A percentile compares a stretch with the other conserved stretches of the same genome.
phyloP scores from a whole-genome alignment of 2,329 filamentous ascomycete genomes.

The Colletotrichum abscissum region DNA sequence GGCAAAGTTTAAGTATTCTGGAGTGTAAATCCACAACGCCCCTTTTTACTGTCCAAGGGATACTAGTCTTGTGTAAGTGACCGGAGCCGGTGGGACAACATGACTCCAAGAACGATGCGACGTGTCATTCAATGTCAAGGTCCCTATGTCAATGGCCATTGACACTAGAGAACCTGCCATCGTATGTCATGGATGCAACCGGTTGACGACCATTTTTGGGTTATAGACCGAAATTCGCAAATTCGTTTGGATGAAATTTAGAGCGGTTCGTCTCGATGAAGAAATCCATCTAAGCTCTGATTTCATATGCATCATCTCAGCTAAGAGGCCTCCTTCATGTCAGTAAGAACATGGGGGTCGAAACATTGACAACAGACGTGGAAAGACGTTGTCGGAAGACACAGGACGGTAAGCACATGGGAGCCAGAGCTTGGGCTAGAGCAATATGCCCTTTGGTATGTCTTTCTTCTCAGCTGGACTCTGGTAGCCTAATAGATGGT shows the following conservation, averaged over 20 bases:
- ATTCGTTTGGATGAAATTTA: not conserved
- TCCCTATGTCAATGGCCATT: too few species aligned
- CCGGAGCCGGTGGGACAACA: not conserved
- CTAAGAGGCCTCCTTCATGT: not conserved
- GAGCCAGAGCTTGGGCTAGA: not conserved
- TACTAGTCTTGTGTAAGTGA: not conserved
- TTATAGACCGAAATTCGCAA: not conserved
- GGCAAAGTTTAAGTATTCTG: not conserved
- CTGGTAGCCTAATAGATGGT: not conserved
- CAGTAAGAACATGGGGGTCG: not conserved
- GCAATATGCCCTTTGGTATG: not conserved
- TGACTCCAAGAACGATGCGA: not conserved
- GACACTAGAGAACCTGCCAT: not conserved
- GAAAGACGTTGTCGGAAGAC: not conserved
- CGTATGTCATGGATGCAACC: not conserved
- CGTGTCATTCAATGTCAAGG: not conserved
- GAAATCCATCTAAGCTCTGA: not conserved
- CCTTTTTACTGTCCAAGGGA: not conserved
- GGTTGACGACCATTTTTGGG: not conserved
- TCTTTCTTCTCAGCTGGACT: not conserved
- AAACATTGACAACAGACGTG: not conserved
- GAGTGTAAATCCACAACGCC: not conserved
- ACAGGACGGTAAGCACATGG: not conserved
- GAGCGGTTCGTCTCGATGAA: not conserved
- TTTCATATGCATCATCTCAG: not conserved